These are phyloP conservation scores for Hanseniaspora uvarum DNA, from an alignment of 1,139 yeast species.

Conservation along the genomic window DNA sequence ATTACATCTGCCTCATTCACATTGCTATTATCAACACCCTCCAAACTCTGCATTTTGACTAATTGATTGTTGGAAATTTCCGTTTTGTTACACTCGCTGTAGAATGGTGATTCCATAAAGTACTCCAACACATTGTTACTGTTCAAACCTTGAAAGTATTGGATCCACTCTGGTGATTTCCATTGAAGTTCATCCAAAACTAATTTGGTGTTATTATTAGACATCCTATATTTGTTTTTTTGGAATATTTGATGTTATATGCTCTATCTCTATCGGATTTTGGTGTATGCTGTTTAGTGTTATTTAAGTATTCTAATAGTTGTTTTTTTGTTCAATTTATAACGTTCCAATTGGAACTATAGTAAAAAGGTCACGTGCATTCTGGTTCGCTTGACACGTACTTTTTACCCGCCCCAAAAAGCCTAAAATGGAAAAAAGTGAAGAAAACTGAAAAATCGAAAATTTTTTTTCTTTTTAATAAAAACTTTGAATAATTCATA, in stretches of 20 bases:
- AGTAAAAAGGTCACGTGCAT: no score
- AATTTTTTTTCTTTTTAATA: background rate
- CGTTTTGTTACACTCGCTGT: conserved; percentile 52
- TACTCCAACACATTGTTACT: conserved; percentile 88
- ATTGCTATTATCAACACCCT: conserved; percentile 17
- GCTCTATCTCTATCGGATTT: no score
- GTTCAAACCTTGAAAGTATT: conserved; percentile 60
- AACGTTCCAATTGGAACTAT: no score
- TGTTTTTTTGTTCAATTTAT: no score
- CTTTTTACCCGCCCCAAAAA: no score
- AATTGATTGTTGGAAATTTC: conserved; percentile 72
- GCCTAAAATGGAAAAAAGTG: no score
- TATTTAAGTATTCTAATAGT: no score
- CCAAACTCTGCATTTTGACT: conserved; percentile 67
- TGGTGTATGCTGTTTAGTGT: no score
- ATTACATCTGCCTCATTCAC: conserved; percentile 20
- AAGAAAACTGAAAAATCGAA: background rate
- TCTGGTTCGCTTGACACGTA: no score
- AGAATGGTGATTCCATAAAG: conserved; percentile 87
- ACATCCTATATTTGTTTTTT: background rate
- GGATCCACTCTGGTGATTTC: conserved; percentile 97
- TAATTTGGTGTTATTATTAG: conserved; percentile 27
- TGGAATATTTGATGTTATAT: background rate
- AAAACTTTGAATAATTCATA: no score
- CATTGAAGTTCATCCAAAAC: conserved; percentile 80